phyloP scores from a whole-genome alignment of 1,139 yeast species.

The Wickerhamiella pararugosa region DNA sequence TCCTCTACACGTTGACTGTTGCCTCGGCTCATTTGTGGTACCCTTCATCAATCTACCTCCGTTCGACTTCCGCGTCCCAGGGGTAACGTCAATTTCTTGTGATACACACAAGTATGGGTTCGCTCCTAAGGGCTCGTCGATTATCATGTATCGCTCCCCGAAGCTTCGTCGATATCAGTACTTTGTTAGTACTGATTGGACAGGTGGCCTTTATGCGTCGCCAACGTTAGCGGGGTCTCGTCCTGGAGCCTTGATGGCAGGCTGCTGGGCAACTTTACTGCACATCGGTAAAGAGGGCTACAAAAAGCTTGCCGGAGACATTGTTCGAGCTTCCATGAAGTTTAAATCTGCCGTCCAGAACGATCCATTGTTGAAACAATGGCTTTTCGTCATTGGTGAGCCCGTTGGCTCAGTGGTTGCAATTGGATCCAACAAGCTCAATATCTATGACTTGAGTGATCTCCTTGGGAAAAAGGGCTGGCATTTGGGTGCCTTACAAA shows the following conservation, averaged over 20 bases:
- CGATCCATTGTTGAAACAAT: conserved; percentile 8
- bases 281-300: conserved; percentile 73
- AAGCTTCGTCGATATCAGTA: conserved; percentile 68
- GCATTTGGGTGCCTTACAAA: conserved; percentile 79
- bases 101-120: conserved; percentile 97
- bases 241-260: conserved; percentile 93
- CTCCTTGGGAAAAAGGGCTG: conserved; percentile 54
- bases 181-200: conserved; percentile 72
- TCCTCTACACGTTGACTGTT: conserved; percentile 90
- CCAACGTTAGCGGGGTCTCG: conserved; percentile 95
- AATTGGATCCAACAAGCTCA: conserved; percentile 43
- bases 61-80: conserved; percentile 79
- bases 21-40: conserved; percentile 83
- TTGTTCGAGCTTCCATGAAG: conserved; percentile 48
- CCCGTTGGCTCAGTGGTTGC: conserved; percentile 74
- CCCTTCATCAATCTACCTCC: conserved; percentile 55
- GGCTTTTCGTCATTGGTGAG: conserved; percentile 61
- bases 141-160: conserved; percentile 68
- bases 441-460: conserved; percentile 69
- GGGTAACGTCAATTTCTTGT: conserved; percentile 95
- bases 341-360: conserved; percentile 36
- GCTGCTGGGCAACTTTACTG: conserved; percentile 91
- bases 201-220: conserved; percentile 91
- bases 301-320: conserved; percentile 45
- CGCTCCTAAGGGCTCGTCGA: conserved; percentile 93